Conservation (phyloP, 768 basidiomycete genomes). For the Suillus americanus region DNA sequence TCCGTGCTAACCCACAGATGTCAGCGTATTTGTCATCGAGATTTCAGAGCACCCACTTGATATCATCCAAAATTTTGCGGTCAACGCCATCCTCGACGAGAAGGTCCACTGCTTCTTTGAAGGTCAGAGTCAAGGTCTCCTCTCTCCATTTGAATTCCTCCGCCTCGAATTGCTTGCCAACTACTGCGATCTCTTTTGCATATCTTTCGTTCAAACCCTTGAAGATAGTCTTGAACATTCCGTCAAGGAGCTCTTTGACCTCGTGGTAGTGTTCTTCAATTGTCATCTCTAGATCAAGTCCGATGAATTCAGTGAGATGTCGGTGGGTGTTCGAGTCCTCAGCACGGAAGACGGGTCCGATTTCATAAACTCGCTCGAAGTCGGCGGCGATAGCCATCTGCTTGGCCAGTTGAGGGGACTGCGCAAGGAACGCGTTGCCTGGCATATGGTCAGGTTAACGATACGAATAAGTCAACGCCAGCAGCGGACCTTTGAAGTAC, state of each 20-base stretch:
- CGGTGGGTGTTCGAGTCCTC: constrained; percentile 97
- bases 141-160: constrained; percentile 96
- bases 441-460: constrained; percentile 6
- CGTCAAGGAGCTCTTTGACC: constrained; percentile 89
- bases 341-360: constrained; percentile 95
- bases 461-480: constrained; percentile 1
- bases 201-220: constrained; percentile 74
- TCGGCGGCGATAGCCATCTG: constrained; percentile 99
- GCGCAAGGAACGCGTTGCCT: constrained; percentile 92
- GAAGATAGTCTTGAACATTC: constrained; percentile 86
- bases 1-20: constrained; percentile 65
- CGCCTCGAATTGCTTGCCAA: constrained; percentile 87
- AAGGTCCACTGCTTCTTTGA: constrained; percentile 85
- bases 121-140: constrained; percentile 82
- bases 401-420: constrained; percentile 96
- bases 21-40: constrained; percentile 6
- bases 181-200: constrained; percentile 76
- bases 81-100: constrained; percentile 84
- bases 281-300: constrained; percentile 98
- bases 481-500: constrained; percentile 84
- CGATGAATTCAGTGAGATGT: constrained; percentile 97
- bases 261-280: constrained; percentile 99
- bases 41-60: constrained; percentile 56
- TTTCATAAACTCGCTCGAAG: constrained; percentile 97
- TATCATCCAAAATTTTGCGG: constrained; percentile 81